phyloP scores from a whole-genome alignment of 2,329 filamentous ascomycete genomes.

The Neodidymelliopsis sp. region DNA sequence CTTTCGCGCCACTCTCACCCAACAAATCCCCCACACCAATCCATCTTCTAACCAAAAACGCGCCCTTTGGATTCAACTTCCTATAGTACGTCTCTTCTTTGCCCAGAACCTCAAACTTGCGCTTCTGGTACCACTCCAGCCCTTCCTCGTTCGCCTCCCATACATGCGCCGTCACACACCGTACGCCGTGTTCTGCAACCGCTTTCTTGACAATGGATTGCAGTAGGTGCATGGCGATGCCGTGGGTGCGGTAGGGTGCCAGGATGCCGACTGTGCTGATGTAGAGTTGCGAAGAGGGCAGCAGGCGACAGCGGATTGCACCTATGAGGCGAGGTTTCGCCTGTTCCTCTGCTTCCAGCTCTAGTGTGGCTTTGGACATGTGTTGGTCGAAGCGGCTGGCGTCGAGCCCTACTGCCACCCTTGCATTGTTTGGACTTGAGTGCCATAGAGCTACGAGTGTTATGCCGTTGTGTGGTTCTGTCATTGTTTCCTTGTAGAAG shows the following conservation, averaged over 20 bases:
- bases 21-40: conserved; percentile 49
- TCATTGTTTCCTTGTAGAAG: conserved; percentile 68
- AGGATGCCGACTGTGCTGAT: conserved; percentile 68
- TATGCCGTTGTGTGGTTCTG: conserved; percentile 61
- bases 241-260: conserved; percentile 65
- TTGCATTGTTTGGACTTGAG: conserved; percentile 22
- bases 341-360: conserved; percentile 15
- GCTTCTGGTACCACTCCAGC: conserved; percentile 65
- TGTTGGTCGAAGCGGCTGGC: background rate
- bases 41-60: conserved; percentile 59
- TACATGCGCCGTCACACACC: conserved; percentile 66
- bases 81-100: conserved; percentile 66
- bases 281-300: conserved; percentile 59
- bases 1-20: background rate
- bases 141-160: conserved; percentile 69
- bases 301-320: conserved; percentile 57
- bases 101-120: conserved; percentile 62
- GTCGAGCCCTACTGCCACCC: too few relatives aligned
- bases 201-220: conserved; percentile 55
- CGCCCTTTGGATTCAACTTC: conserved; percentile 63
- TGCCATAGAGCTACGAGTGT: conserved; percentile 68
- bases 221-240: conserved; percentile 65
- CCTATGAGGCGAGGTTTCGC: conserved; percentile 51
- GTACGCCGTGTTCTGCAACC: conserved; percentile 59
- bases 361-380: conserved; percentile 9